Evolutionary conservation across 345 rosid genomes (phyloP), one percentile per base, ranked within the genome.

Genomic region (Cardamine resedifolia): DNA sequence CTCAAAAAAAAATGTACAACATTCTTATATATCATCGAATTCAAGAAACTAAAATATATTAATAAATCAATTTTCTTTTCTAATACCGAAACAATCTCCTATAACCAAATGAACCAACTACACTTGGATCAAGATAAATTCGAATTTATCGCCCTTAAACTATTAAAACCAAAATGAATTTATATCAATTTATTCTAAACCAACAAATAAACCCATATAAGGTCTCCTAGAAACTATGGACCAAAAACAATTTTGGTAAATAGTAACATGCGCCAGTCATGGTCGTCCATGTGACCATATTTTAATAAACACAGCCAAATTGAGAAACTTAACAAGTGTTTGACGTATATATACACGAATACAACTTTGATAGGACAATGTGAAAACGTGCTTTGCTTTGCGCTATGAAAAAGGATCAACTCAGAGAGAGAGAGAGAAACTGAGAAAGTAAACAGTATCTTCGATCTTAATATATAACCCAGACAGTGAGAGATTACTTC

Each of bases 341-440:
- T 64, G 57, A 30, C 20, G 51, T 27, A 66, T 48, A 76, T 41
- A 53, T 39, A 39, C 44, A 39, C 44, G 44, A 39, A 39, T 39
- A 39, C 44, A 39, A 12, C 44, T 39, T 39, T 39, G 6, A 39
- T 39, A 61, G 58, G 68, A 73, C 44, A 75, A 77, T 73, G 79
- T 44, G 64, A 78, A 80, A 79, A 81, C 81, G 85, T 83, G 85
- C 61, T 83, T 69, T 83, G 81, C 53, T 70, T 39, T 39, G 44
- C n/a, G 44, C 44, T 12, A 39, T 39, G 44, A 12, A 39, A 39
- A 39, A 39, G 16, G n/a, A 39, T 39, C 2, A 12, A 39, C n/a
- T 12, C 5, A 67, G 38, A 62, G 74, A 70, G 47, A 67, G 38
- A 62, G 74, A 70, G 47, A 56, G 43, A 56, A 11, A 26, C 20